Evolutionary conservation across 257 asterid species (phyloP).

Genomic region (Thymus mandschuricus): DNA sequence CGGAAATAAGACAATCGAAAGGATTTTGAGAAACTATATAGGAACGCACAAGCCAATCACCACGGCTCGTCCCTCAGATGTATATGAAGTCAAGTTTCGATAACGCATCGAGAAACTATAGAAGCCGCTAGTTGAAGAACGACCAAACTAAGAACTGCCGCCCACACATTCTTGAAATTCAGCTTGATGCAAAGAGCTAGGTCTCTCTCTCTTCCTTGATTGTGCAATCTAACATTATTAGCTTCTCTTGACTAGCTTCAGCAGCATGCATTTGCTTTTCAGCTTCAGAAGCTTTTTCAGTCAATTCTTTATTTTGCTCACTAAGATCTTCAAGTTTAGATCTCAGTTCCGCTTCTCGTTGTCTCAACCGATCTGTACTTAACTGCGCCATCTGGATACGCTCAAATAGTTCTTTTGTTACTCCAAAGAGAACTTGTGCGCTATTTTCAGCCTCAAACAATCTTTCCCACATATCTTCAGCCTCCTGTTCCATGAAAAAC

Average conservation of each 20-base stretch:
- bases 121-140: too few species aligned
- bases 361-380: slow-evolving; percentile 44
- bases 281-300: slow-evolving; percentile 50
- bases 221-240: slow-evolving; percentile 63
- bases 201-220: slow-evolving; percentile 43
- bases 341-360: slow-evolving; percentile 60
- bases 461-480: slow-evolving; percentile 66
- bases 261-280: slow-evolving; percentile 74
- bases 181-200: too few species aligned
- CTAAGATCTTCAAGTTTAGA: slow-evolving; percentile 45
- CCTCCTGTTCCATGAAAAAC: slow-evolving; percentile 68
- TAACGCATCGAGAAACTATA: too few species aligned
- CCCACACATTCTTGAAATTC: too few species aligned
- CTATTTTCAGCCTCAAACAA: slow-evolving; percentile 75
- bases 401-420: slow-evolving; percentile 62
- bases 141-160: too few species aligned
- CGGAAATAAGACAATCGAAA: too few species aligned
- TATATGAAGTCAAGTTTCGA: too few species aligned
- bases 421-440: slow-evolving; percentile 62
- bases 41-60: too few species aligned
- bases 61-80: too few species aligned
- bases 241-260: slow-evolving; percentile 90
- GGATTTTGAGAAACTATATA: too few species aligned
- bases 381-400: slow-evolving; percentile 52
- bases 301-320: slow-evolving; percentile 45